Evolutionary conservation across 257 asterid genomes (phyloP).

Genomic region (Euphrasia confusa): DNA sequence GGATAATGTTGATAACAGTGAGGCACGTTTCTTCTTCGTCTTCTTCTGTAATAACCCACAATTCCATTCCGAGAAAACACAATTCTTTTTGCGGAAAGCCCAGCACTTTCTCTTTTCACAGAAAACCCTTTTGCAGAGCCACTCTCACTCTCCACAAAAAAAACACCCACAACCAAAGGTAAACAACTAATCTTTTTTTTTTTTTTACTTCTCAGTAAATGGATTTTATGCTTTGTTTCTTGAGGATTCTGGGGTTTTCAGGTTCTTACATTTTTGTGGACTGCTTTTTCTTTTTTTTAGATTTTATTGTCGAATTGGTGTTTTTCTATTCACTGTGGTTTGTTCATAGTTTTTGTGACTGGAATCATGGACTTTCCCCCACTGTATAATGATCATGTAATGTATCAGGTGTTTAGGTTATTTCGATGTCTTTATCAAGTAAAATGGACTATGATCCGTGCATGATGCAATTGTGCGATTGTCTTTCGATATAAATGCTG

Average conservation of each 20-base stretch:
- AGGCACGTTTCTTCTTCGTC: slow-evolving; percentile 57
- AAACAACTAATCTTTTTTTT: background rate
- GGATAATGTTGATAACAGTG: slow-evolving; percentile 63
- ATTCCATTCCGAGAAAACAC: slow-evolving; percentile 25
- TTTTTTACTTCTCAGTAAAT: too few relatives aligned
- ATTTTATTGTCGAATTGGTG: background rate
- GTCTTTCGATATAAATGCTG: too few relatives aligned
- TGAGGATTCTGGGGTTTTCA: background rate
- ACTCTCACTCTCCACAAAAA: slow-evolving; percentile 37
- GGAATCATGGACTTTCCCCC: slow-evolving; percentile 4
- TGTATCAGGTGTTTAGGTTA: slow-evolving; percentile 4
- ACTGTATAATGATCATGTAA: background rate
- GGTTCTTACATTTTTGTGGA: background rate
- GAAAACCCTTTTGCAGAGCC: slow-evolving; percentile 35
- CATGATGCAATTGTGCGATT: background rate
- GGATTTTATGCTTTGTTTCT: background rate
- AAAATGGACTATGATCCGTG: slow-evolving; percentile 14
- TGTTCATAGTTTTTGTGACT: background rate
- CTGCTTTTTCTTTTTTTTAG: slow-evolving; percentile 5
- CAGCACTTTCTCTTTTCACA: slow-evolving; percentile 15
- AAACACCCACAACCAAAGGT: slow-evolving; percentile 35
- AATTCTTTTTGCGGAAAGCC: slow-evolving; percentile 27
- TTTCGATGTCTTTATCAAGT: slow-evolving; percentile 1
- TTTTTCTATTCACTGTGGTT: background rate
- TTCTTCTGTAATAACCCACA: slow-evolving; percentile 36